Base-by-base conservation (phyloP, 177 flowering plant genomes). In the Vitis hybrid region DNA sequence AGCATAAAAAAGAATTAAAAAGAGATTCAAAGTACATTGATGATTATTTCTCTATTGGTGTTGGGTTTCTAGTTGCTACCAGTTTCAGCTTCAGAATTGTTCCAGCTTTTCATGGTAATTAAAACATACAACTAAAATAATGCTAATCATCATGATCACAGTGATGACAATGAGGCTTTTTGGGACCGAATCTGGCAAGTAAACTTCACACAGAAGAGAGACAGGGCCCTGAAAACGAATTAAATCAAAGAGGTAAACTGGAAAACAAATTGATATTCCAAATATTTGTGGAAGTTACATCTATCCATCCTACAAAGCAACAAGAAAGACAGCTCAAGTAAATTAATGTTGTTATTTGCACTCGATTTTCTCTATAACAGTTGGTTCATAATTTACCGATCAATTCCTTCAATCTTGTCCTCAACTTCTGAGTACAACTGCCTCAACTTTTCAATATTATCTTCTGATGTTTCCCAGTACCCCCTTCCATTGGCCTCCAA, bases 401-500 rank as follows among this genome's bases (percentile, higher is more conserved):
- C 99, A 60, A 95, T 84, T 14, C 99, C 99, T 82, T 95, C 99
- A 51, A 95, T 95, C 89, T 91, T 95, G 92, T 96, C 99, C 75
- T 96, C 99, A 49, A 96, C 94, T 74, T 93, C 98, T 0, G 93
- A 90, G 82, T 96, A 96, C 69, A 96, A 76, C 75, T 96, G 87
- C 85, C 78, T 90, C 75, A 96, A 77, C 82, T 64, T 85, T 75
- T 96, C 99, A 73, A 96, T 84, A 60, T 93, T 96, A 1, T 96
- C 81, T 68, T 81, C 91, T 1, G 92, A 84, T 6, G 99, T 96
- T 32, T 96, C 97, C 99, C 99, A 96, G 64, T 96, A 96, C 2
- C 98, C 98, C 18, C 99, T 91, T n/a, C 99, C 99, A 72, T 91
- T 95, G 27, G 99, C 99, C 81, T 95, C 99, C 80, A 95, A 74